These are phyloP conservation scores for Colletotrichum musicola DNA, from an alignment of 2,329 filamentous ascomycete genomes.

Conservation along the genomic window DNA sequence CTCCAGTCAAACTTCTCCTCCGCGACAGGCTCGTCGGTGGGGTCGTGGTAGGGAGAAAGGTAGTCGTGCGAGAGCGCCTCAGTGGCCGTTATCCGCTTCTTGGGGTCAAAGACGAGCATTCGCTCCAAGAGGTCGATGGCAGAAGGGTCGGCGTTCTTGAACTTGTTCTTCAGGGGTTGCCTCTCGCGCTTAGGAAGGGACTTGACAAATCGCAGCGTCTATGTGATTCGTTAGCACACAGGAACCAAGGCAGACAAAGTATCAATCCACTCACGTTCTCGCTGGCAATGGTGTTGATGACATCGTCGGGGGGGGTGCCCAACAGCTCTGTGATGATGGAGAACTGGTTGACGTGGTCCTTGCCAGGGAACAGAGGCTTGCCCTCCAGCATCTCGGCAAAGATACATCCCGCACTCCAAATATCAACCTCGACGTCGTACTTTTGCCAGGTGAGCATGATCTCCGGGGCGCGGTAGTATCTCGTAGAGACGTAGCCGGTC, in stretches of 20 bases:
- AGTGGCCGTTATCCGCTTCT: constrained; percentile 89
- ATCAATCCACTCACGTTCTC: constrained; percentile 79
- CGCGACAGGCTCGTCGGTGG: constrained; percentile 93
- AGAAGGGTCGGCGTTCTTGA: constrained; percentile 88
- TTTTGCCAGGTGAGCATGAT: constrained; percentile 99
- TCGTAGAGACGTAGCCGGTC: constrained; percentile 98
- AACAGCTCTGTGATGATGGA: constrained; percentile 99
- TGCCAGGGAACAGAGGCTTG: constrained; percentile 97
- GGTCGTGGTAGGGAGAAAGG: constrained; percentile 95
- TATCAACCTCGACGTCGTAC: constrained; percentile 98
- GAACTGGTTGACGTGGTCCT: constrained; percentile 99
- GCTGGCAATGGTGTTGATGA: constrained; percentile 98
- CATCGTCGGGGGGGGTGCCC: constrained; percentile 96
- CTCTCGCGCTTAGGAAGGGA: constrained; percentile 95
- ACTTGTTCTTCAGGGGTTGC: constrained; percentile 87
- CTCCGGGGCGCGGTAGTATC: constrained; percentile 98
- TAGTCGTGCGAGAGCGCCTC: constrained; percentile 93
- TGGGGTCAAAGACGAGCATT: constrained; percentile 99
- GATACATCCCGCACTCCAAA: constrained; percentile 99
- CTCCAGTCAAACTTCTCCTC: constrained; percentile 99
- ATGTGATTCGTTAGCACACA: neutral
- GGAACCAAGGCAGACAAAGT: neutral
- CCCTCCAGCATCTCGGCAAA: constrained; percentile 99
- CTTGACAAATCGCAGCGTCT: constrained; percentile 97
- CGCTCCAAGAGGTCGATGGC: constrained; percentile 94